These are phyloP conservation scores for Tylopilus plumbeoviolaceoides DNA, from an alignment of 768 basidiomycete species.

Conservation along the genomic window DNA sequence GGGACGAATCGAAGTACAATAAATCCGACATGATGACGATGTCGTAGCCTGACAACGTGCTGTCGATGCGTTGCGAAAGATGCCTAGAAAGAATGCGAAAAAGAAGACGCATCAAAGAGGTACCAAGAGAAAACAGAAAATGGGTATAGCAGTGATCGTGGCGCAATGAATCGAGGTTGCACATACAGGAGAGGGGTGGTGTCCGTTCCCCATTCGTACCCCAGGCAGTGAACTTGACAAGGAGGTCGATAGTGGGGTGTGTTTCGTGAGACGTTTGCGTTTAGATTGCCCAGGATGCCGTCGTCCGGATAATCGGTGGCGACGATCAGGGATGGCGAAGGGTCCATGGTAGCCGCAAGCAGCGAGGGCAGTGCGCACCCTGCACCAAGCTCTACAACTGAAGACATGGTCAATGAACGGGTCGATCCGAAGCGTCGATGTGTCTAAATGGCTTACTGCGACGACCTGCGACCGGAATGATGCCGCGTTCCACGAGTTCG, in stretches of 20 bases:
- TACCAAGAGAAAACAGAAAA: not conserved
- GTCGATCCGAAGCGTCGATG: not conserved
- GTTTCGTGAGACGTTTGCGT: constrained; percentile 53
- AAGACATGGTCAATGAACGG: not conserved
- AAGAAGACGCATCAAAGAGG: not conserved
- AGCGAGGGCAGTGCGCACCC: constrained; percentile 68
- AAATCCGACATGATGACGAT: constrained; percentile 67
- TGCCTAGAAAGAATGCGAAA: constrained; percentile 9
- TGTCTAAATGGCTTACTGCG: constrained; percentile 34
- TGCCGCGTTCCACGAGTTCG: constrained; percentile 60
- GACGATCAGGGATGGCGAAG: constrained; percentile 51
- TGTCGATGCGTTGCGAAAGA: constrained; percentile 7
- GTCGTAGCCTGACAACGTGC: constrained; percentile 42
- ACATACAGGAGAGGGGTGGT: constrained; percentile 45
- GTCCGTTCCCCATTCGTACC: constrained; percentile 66
- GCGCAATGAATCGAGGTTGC: not conserved
- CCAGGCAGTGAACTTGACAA: constrained; percentile 43
- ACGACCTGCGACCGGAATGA: constrained; percentile 39
- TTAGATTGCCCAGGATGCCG: constrained; percentile 53
- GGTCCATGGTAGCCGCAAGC: constrained; percentile 42
- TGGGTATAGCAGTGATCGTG: not conserved
- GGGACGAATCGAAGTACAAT: constrained; percentile 62
- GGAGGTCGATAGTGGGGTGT: constrained; percentile 27
- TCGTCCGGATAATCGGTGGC: constrained; percentile 69
- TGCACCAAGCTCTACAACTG: constrained; percentile 70